Percentiles rank a stretch among this genome's conserved stretches.
phyloP scores from a whole-genome alignment of 305 asterid species.

The Rubia peregrina region DNA sequence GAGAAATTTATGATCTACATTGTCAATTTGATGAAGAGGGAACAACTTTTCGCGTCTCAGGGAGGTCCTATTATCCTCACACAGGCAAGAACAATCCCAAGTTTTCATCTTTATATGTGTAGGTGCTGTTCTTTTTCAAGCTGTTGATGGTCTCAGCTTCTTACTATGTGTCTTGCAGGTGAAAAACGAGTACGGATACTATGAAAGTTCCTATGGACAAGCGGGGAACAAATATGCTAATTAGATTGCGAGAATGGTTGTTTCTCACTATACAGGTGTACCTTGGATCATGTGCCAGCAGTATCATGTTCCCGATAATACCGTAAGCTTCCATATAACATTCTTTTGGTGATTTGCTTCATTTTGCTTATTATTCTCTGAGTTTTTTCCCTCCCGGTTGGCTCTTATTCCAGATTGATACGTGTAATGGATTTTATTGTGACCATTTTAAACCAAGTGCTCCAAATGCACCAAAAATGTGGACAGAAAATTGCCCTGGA shows the following conservation, averaged over 20 bases:
- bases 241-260: slow-evolving; percentile 90
- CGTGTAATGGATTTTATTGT: slow-evolving; percentile 92
- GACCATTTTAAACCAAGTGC: slow-evolving; percentile 72
- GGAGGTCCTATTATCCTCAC: slow-evolving; percentile 94
- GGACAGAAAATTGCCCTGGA: slow-evolving; percentile 99
- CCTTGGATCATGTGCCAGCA: slow-evolving; percentile 99
- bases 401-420: slow-evolving; percentile 57
- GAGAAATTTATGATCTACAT: slow-evolving; percentile 69
- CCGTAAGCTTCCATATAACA: slow-evolving; percentile 38
- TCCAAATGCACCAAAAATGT: slow-evolving; percentile 72
- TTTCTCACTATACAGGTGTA: slow-evolving; percentile 77
- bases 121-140: background rate
- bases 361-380: background rate
- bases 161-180: slow-evolving; percentile 38
- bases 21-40: slow-evolving; percentile 80
- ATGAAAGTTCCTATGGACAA: slow-evolving; percentile 80
- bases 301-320: slow-evolving; percentile 71
- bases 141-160: background rate
- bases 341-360: background rate
- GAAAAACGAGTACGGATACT: slow-evolving; percentile 88
- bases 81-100: slow-evolving; percentile 42
- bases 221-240: slow-evolving; percentile 79
- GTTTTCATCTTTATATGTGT: background rate
- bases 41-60: slow-evolving; percentile 82
- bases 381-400: background rate